Evolutionary conservation across 2,329 filamentous ascomycete species (phyloP).

Genomic region (Rutstroemia sp.): DNA sequence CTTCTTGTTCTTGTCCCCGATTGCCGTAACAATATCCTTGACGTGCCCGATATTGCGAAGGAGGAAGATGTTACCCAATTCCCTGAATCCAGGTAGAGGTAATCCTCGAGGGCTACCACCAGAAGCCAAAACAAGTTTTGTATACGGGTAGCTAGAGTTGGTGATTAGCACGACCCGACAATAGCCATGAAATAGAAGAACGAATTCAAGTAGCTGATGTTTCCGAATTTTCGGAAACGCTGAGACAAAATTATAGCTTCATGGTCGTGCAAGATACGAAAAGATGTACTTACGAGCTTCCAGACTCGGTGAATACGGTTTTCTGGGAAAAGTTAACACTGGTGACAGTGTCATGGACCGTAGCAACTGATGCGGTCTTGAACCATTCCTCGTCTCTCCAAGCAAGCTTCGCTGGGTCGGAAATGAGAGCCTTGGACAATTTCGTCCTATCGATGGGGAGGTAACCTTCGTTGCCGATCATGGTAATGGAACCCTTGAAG

Average conservation of each 20-base stretch:
- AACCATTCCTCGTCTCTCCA: conserved; percentile 75
- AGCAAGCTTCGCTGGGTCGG: conserved; percentile 70
- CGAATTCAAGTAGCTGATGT: not conserved
- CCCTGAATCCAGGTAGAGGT: conserved; percentile 78
- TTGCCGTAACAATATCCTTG: conserved; percentile 68
- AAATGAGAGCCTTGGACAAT: conserved; percentile 85
- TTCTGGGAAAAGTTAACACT: conserved; percentile 69
- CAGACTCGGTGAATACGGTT: conserved; percentile 66
- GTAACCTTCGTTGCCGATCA: conserved; percentile 79
- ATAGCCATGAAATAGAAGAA: not conserved
- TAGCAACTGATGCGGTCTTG: conserved; percentile 50
- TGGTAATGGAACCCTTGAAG: conserved; percentile 70
- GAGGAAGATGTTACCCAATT: conserved; percentile 79
- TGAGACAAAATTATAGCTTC: not conserved
- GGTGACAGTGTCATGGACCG: conserved; percentile 58
- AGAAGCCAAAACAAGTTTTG: conserved; percentile 83
- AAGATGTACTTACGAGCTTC: conserved; percentile 41
- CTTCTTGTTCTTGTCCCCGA: conserved; percentile 82
- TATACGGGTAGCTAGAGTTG: conserved; percentile 50
- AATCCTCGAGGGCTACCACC: conserved; percentile 71
- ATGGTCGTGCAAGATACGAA: not conserved
- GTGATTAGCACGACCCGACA: not conserved
- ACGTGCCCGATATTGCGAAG: conserved; percentile 72
- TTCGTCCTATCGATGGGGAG: conserved; percentile 90
- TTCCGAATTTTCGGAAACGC: not conserved